A percentile compares a stretch with the other conserved stretches of the same genome.
These are phyloP conservation scores for Blastocystis hominis DNA, from an alignment of 352 stramenopile species.

Conservation along the genomic window DNA sequence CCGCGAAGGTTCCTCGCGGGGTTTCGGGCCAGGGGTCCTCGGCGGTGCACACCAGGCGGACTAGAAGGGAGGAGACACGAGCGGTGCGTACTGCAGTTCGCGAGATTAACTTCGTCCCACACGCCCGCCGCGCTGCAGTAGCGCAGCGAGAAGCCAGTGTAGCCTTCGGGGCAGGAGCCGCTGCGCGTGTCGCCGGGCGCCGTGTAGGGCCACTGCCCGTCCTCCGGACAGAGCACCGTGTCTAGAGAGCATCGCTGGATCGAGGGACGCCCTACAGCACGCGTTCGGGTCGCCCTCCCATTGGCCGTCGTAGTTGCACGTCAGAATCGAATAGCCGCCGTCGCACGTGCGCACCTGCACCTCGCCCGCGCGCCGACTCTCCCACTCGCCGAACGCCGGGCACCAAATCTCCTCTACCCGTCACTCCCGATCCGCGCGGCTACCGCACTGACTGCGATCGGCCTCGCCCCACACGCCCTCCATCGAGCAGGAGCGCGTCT, in stretches of 20 bases:
- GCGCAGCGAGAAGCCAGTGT: background rate
- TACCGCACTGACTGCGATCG: conserved; percentile 17
- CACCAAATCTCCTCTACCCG: conserved; percentile 4
- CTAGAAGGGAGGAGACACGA: background rate
- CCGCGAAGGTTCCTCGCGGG: background rate
- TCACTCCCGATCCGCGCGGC: background rate
- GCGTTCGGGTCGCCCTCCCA: conserved; percentile 12
- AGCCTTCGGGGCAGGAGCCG: background rate
- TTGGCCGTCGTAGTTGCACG: background rate
- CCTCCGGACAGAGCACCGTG: conserved; percentile 2
- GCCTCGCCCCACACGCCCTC: conserved; percentile 16
- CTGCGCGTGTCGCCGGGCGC: background rate
- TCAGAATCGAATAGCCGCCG: background rate
- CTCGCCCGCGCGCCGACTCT: background rate
- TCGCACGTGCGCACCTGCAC: conserved; percentile 15
- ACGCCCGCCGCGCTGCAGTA: conserved; percentile 3
- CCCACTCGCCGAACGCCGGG: conserved; percentile 22
- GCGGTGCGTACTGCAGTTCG: background rate
- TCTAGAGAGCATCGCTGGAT: background rate
- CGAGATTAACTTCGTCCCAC: conserved; percentile 39
- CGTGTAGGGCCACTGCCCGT: conserved; percentile 43
- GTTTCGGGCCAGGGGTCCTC: conserved; percentile 45
- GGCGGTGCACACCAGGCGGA: background rate
- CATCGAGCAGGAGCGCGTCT: background rate
- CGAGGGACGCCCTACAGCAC: background rate